These are phyloP conservation scores for Fusarium vanettenii DNA, from an alignment of 2,329 filamentous ascomycete genomes.

Conservation along the genomic window DNA sequence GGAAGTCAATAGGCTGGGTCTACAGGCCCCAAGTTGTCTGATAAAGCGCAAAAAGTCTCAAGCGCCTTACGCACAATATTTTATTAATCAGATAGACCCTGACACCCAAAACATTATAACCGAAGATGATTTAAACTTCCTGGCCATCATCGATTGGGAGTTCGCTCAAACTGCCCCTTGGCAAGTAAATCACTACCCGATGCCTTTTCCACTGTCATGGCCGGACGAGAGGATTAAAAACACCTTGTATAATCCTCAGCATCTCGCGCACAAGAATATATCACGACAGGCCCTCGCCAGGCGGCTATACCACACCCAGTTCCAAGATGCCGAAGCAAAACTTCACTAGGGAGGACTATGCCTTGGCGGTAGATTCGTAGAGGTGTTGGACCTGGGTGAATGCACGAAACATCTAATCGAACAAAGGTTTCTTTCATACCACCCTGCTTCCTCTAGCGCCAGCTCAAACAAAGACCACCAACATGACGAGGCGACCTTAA, in stretches of 20 bases:
- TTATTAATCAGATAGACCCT: too few relatives aligned
- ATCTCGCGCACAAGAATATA: slow-evolving; percentile 29
- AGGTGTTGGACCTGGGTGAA: slow-evolving; percentile 22
- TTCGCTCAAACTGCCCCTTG: slow-evolving; percentile 46
- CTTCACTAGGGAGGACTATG: background rate
- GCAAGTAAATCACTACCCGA: slow-evolving; percentile 46
- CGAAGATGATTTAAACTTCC: slow-evolving; percentile 45
- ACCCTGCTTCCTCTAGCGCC: background rate
- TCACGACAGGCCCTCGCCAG: slow-evolving; percentile 22
- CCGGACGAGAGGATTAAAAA: slow-evolving; percentile 17
- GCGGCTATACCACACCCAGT: slow-evolving; percentile 24
- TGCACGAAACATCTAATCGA: background rate
- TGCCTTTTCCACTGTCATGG: slow-evolving; percentile 44
- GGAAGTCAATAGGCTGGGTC: too few relatives aligned
- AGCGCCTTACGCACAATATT: too few relatives aligned
- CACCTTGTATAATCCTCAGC: slow-evolving; percentile 29
- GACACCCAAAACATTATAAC: slow-evolving; percentile 49
- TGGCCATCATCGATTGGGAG: slow-evolving; percentile 49
- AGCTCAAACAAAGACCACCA: background rate
- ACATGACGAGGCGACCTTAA: background rate
- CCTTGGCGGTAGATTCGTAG: slow-evolving; percentile 4
- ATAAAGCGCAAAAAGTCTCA: too few relatives aligned
- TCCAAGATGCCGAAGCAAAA: slow-evolving; percentile 23
- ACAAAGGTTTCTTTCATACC: background rate
- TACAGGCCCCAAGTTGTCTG: too few relatives aligned